phyloP scores from a whole-genome alignment of 2,329 filamentous ascomycete species.

The Fusarium abutilonis region DNA sequence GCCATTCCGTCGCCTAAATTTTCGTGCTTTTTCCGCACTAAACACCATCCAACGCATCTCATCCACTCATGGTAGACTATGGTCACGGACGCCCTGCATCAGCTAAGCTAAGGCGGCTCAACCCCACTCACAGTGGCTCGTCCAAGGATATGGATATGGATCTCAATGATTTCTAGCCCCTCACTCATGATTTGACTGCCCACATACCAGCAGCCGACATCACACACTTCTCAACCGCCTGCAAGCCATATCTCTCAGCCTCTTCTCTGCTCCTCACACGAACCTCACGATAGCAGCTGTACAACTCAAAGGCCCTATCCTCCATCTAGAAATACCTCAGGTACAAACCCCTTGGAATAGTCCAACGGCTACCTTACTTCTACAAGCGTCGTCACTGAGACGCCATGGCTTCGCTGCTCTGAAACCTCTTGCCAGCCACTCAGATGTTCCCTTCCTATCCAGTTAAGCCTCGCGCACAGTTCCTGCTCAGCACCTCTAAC shows the following conservation, averaged over 20 bases:
- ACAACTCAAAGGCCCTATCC: too few species aligned
- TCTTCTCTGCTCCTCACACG: constrained; percentile 1
- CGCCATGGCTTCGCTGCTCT: constrained; percentile 33
- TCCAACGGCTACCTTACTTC: constrained; percentile 1
- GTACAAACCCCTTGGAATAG: constrained; percentile 34
- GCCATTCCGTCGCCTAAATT: constrained; percentile 23
- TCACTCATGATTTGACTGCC: constrained; percentile 44
- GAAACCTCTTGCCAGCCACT: constrained; percentile 36
- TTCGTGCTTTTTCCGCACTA: constrained; percentile 29
- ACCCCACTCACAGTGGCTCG: constrained; percentile 35
- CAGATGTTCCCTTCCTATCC: constrained; percentile 28
- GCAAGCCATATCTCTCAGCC: constrained; percentile 26
- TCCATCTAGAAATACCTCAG: constrained; percentile 14
- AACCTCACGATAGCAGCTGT: constrained; percentile 13
- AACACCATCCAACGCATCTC: constrained; percentile 29
- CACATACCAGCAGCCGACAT: constrained; percentile 40
- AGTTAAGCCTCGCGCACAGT: constrained; percentile 25
- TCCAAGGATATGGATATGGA: constrained; percentile 20
- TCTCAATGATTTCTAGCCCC: constrained; percentile 35
- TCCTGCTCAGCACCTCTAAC: constrained; percentile 19
- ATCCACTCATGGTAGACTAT: constrained; percentile 1
- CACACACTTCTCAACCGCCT: constrained; percentile 38
- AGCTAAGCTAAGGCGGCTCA: constrained; percentile 32
- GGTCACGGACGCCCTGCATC: constrained; percentile 36
- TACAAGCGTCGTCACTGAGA: constrained; percentile 28